Evolutionary conservation across 2,329 filamentous ascomycete genomes (phyloP), one percentile per base, ranked within the genome.

Genomic region (Aspergillus cejpii): DNA sequence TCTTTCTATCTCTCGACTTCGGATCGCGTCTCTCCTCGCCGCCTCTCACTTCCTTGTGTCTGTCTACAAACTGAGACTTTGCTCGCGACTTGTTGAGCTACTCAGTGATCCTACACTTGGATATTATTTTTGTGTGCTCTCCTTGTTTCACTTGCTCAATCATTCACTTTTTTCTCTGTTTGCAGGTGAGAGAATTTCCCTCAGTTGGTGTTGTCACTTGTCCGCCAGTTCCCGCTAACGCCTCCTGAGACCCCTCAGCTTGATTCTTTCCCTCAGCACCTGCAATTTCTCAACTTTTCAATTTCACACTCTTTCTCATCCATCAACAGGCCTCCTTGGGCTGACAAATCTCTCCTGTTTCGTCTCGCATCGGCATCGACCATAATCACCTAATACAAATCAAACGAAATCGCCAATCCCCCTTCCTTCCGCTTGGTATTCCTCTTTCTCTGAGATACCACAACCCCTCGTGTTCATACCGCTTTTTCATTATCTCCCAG

Each of bases 351-450:
- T 31, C 36, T 37, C 27, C 47, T 15, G 24, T 39, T 19, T 21
- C 20, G 39, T 17, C 44, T 46, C 50, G 41, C 49, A 43, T 55
- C 54, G 41, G 51, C 49, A 45, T 45, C 49, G 23, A 46, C 49
- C 49, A 47, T 64, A 65, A 64, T 64, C 55, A 47, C 45, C 49
- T 64, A 64, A 64, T 65, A 50, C 41, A n/a, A n/a, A 43, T 45
- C 46, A 37, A 45, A 49, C 43, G 48, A 50, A 43, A 40, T 44
- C 45, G 43, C 43, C 45, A 11, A 19, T 34, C 53, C 52, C 51
- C 54, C 48, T 36, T 37, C 6, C 28, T 24, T 37, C 11, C 28
- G 12, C 40, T 33, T 23, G 15, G 5, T 20, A 15, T 24, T 33
- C n/a, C n/a, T n/a, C n/a, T n/a, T n/a, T n/a, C n/a, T n/a, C n/a